Conservation (phyloP, 768 basidiomycete genomes). For the Daedaleopsis nitida region DNA sequence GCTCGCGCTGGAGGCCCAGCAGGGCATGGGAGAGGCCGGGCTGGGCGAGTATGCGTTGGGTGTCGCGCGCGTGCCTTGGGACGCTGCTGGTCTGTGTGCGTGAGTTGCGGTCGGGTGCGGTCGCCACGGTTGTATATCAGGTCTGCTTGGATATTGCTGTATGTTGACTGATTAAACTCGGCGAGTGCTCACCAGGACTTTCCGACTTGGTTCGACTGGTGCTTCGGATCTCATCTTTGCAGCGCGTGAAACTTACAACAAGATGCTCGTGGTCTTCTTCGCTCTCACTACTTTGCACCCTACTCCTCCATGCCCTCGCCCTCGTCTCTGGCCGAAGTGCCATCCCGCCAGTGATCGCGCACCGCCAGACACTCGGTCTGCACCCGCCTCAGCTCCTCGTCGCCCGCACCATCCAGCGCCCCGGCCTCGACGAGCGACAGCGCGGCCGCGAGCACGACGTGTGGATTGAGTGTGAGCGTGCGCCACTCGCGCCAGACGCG, state of each 20-base stretch:
- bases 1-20: neutral
- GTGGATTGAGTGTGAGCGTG: slow-evolving; percentile 1
- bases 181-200: neutral
- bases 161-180: neutral
- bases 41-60: slow-evolving; percentile 20
- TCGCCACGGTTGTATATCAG: neutral
- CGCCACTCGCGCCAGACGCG: slow-evolving; percentile 3
- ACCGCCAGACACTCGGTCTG: neutral
- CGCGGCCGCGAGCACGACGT: neutral
- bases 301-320: too few relatives aligned
- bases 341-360: too few relatives aligned
- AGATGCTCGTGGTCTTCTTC: neutral
- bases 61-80: slow-evolving; percentile 14
- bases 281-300: neutral
- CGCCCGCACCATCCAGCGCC: neutral
- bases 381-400: neutral
- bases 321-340: too few relatives aligned
- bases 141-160: neutral
- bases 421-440: neutral
- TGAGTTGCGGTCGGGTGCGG: neutral
- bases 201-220: too few relatives aligned
- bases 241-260: too few relatives aligned
- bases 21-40: slow-evolving; percentile 2
- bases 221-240: too few relatives aligned
- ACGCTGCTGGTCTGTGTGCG: neutral